Evolutionary conservation across 345 rosid genomes (phyloP), one percentile per base, ranked within the genome.

Genomic region (Nephelium lappaceum): DNA sequence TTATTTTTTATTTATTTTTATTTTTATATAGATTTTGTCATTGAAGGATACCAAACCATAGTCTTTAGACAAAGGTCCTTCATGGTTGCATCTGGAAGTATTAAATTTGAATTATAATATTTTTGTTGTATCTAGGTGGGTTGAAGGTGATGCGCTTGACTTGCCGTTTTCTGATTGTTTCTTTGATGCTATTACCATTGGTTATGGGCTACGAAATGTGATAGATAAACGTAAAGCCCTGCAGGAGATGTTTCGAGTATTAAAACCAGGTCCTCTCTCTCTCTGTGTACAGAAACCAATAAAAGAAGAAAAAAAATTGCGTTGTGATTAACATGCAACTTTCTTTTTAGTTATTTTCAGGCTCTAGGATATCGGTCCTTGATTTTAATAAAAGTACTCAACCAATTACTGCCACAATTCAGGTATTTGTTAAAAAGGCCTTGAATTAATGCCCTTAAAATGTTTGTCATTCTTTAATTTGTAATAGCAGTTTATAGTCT

Each of bases 131-230:
- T 68, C 11, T 71, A 88, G 98, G 83, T 96, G 95, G 97, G 81
- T 92, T 72, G 91, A 90, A 89, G 98, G 95, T 45, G 93, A 94
- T 81, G 95, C 95, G 11, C 85, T 90, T 25, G 85, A 88, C 78
- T 86, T 96, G 85, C 97, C 95, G 1, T 93, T 89, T 86, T 77
- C 87, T 69, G 91, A 91, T 79, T 81, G 90, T 79, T 65, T 69
- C 75, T 94, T 94, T 76, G 93, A 94, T 84, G 97, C 94, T 45
- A 88, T 93, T 53, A 91, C 99, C 3, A 87, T 96, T 89, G 97
- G 97, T 76, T 96, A 92, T 81, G 98, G 97, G 72, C 85, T 96
- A 11, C 78, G 97, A 67, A 92, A 96, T 74, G 91, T 91, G 79
- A 78, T 91, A 19, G 91, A 96, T 81, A 94, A 82, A 80, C 67